Base-by-base conservation (phyloP, 306 rosid genomes). In the Quercus cerris region DNA sequence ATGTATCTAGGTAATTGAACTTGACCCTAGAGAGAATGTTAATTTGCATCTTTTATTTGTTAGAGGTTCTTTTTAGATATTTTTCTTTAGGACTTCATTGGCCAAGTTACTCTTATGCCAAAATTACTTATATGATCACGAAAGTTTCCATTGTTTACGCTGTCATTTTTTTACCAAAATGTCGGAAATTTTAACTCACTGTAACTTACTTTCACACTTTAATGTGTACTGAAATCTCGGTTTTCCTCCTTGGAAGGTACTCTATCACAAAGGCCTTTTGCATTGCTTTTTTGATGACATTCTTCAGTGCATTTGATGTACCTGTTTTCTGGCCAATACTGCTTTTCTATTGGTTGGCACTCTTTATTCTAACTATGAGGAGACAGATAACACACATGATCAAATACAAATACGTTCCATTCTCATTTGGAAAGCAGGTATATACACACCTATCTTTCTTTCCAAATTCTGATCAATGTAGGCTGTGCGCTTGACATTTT, bases 321-420 rank as follows among this genome's bases (percentile, higher is more conserved):
- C 99, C 99, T 3, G 99, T 95, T 62, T 95, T 95, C 76, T 95
- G 99, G 99, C 99, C 99, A 19, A 91, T 95, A 78, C 98, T 95
- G 57, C 93, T 95, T 68, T 90, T 95, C 88, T 95, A 95, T 81
- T 95, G 99, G 99, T 80, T 95, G 66, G 89, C 89, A 56, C 86
- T 95, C 15, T 91, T 93, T 83, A 77, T 87, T 5, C 91, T 91
- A 71, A 95, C 99, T 18, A 93, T 95, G 99, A 89, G 99, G 90
- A 91, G 91, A 78, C 99, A 95, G 77, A 93, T 95, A 80, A 54
- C 94, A 17, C 99, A 95, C 85, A 95, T 95, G 99, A 90, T 95
- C 85, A 95, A 93, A 85, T 88, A 93, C 81, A 93, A 77, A 90
- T 95, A 95, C 74, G 96, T 95, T n/a, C 99, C 99, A 0, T 95